Evolutionary conservation across 1,284 basidiomycete species (phyloP).

Genomic region (Leccinum laetum): DNA sequence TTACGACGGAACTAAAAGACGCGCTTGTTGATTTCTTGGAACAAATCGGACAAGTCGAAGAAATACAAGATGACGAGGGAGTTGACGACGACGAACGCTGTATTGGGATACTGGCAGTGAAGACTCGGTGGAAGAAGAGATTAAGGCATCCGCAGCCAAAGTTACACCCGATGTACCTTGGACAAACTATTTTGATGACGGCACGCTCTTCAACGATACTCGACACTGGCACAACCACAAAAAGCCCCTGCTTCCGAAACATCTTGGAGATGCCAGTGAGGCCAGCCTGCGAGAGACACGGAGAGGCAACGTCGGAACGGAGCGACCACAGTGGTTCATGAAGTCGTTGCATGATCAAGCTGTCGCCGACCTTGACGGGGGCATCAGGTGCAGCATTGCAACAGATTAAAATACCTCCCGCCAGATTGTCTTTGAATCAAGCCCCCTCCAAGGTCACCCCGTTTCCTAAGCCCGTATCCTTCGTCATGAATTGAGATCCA

Average conservation of each 20-base stretch:
- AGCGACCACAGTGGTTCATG: slow-evolving; percentile 39
- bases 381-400: slow-evolving; percentile 44
- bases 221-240: slow-evolving; percentile 59
- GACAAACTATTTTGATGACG: slow-evolving; percentile 38
- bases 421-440: slow-evolving; percentile 18
- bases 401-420: slow-evolving; percentile 51
- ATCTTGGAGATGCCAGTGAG: slow-evolving; percentile 47
- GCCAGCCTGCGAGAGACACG: slow-evolving; percentile 29
- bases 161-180: background rate
- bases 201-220: slow-evolving; percentile 48
- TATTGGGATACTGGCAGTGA: slow-evolving; percentile 25
- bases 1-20: too few relatives aligned
- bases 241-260: slow-evolving; percentile 50
- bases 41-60: background rate
- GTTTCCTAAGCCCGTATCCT: background rate
- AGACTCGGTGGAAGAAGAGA: slow-evolving; percentile 10
- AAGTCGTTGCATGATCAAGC: slow-evolving; percentile 55
- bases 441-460: slow-evolving; percentile 15
- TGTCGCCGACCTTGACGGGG: slow-evolving; percentile 9
- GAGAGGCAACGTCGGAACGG: slow-evolving; percentile 35
- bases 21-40: too few relatives aligned
- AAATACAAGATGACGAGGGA: slow-evolving; percentile 17
- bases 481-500: background rate
- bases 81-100: slow-evolving; percentile 2
- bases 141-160: background rate